phyloP scores from a whole-genome alignment of 306 rosid genomes.

The Acacia confusa region DNA sequence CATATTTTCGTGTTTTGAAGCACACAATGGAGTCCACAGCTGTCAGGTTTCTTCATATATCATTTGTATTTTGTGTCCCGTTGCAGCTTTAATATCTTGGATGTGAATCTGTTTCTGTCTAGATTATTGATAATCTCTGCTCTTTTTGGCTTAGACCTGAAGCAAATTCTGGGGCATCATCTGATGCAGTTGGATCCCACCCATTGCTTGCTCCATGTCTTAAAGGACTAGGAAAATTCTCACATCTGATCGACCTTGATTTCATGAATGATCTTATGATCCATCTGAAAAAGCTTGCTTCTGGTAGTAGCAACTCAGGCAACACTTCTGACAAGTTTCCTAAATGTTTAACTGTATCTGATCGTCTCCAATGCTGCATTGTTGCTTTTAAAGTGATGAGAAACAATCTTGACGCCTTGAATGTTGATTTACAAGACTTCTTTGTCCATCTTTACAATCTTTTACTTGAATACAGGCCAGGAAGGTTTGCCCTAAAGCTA shows the following conservation, averaged over 20 bases:
- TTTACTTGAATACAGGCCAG: conserved; percentile 87
- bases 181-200: conserved; percentile 52
- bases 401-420: conserved; percentile 91
- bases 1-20: conserved; percentile 87
- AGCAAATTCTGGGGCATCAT: conserved; percentile 39
- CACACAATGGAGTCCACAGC: conserved; percentile 60
- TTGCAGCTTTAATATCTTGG: neutral
- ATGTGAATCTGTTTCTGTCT: conserved; percentile 30
- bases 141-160: conserved; percentile 53
- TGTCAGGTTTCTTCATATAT: conserved; percentile 49
- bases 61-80: conserved; percentile 8
- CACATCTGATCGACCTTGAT: conserved; percentile 88
- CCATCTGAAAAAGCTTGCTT: conserved; percentile 71
- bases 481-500: conserved; percentile 60
- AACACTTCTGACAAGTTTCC: conserved; percentile 44
- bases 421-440: conserved; percentile 92
- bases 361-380: conserved; percentile 91
- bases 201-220: conserved; percentile 86
- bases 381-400: conserved; percentile 95
- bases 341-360: conserved; percentile 68
- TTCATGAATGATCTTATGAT: conserved; percentile 88
- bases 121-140: conserved; percentile 28
- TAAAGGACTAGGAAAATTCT: conserved; percentile 87
- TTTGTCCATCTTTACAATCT: conserved; percentile 89
- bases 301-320: conserved; percentile 49